Conservation (phyloP, 768 basidiomycete species). For the Chiua virens region DNA sequence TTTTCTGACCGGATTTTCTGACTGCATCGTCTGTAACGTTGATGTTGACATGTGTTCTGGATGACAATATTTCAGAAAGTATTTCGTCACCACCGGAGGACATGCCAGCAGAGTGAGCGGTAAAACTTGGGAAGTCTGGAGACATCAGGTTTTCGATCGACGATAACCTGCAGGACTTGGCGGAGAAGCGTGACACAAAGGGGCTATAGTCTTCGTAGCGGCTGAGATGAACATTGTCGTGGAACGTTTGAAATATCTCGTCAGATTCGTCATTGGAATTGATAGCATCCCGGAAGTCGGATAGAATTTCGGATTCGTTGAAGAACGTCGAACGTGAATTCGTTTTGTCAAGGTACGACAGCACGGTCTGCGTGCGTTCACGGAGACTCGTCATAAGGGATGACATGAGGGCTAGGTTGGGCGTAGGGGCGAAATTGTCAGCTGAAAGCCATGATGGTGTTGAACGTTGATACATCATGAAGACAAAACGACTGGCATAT, state of each 20-base stretch:
- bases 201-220: background rate
- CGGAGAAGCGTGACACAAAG: constrained; percentile 19
- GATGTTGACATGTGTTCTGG: constrained; percentile 19
- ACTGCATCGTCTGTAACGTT: constrained; percentile 10
- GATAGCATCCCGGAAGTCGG: constrained; percentile 11
- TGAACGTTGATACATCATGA: too few relatives aligned
- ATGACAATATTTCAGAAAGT: constrained; percentile 22
- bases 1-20: constrained; percentile 6
- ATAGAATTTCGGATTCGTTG: constrained; percentile 11
- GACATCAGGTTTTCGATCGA: constrained; percentile 24
- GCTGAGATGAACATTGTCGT: constrained; percentile 3
- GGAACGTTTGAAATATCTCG: constrained; percentile 7
- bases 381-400: constrained; percentile 14
- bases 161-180: constrained; percentile 16
- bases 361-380: constrained; percentile 21
- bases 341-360: constrained; percentile 21
- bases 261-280: background rate
- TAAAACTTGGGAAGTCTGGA: constrained; percentile 19
- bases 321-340: constrained; percentile 20
- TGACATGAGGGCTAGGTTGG: too few relatives aligned
- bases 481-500: too few relatives aligned
- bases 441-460: too few relatives aligned
- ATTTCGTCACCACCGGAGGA: constrained; percentile 16
- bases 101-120: constrained; percentile 20
- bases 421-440: too few relatives aligned